Evolutionary conservation across 176 grass and related monocot genomes (phyloP).

Genomic region (Elymus sibiricus): DNA sequence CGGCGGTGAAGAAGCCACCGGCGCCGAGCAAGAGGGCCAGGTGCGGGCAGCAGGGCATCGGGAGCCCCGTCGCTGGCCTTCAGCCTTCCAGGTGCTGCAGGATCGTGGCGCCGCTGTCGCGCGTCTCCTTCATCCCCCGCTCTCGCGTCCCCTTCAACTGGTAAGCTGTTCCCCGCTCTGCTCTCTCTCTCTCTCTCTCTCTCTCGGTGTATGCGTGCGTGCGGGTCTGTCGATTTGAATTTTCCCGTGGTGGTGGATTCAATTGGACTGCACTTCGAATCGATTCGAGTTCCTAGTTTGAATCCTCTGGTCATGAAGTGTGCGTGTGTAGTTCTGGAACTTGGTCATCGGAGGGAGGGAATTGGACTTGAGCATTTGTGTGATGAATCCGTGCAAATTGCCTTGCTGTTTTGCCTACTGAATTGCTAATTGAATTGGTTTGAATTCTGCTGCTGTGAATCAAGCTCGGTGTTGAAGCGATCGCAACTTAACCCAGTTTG

Average conservation of each 20-base stretch:
- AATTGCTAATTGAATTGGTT: not conserved
- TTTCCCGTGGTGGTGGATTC: not conserved
- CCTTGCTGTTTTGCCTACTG: not conserved
- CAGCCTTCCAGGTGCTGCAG: constrained; percentile 23
- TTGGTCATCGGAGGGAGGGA: not conserved
- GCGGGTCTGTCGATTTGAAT: not conserved
- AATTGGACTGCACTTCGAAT: not conserved
- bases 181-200: not conserved
- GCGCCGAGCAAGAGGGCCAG: constrained; percentile 24
- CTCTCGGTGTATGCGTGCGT: not conserved
- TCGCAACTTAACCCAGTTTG: not conserved
- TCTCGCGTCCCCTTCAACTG: constrained; percentile 58
- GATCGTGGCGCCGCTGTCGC: constrained; percentile 12
- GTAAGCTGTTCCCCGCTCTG: constrained; percentile 21
- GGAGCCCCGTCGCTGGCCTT: constrained; percentile 26
- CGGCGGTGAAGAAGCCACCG: not conserved
- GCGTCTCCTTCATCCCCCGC: constrained; percentile 28
- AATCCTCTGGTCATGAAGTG: not conserved
- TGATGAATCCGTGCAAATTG: not conserved
- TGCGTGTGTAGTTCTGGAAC: not conserved
- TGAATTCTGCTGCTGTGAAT: not conserved
- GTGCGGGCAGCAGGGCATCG: constrained; percentile 9
- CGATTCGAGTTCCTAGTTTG: not conserved
- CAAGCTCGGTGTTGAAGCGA: constrained; percentile 15
- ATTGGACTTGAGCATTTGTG: not conserved